Evolutionary conservation across 441 rosid genomes (phyloP), one percentile per base, ranked within the genome.

Genomic region (Isatis lusitanica): DNA sequence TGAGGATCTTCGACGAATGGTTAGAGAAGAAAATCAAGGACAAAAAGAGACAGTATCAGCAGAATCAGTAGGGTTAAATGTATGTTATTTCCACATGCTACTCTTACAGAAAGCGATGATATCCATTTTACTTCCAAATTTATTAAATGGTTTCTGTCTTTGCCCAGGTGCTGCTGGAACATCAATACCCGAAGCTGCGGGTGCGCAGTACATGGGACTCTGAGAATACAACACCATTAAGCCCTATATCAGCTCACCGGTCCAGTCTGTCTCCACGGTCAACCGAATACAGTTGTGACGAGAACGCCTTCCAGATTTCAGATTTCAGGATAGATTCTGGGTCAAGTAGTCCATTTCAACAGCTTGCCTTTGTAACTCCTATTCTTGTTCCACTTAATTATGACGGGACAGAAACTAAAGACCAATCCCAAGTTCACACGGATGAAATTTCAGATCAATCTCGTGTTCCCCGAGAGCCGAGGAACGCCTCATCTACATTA

Each of bases 101-200:
- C 39, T 38, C 30, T 68, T 30, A 55, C 18, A 51, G 42, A 43
- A 43, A 68, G 40, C 10, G 43, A 43, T 18, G 18, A 36, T 44
- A 16, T 46, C 46, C 48, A 44, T 13, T 71, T 15, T n/a, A 61
- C 21, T 48, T 21, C 42, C 16, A 55, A 2, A 17, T 5, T 17
- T 42, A 52, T 35, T 40, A 12, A 42, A 39, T 61, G 16, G 31
- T 59, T 10, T 65, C 18, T n/a, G 15, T 35, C 74, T 71, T 68
- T 56, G 10, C 78, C 44, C 88, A 90, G 93, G 88, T 31, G 66
- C 78, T 72, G 53, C 71, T 74, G 43, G 85, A 82, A 65, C 72
- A 66, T 59, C 85, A 79, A 33, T 93, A 91, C 78, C 98, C 96
- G 21, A 84, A 85, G 76, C 74, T 88, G 81, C 85, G 88, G 13